phyloP scores from a whole-genome alignment of 495 filamentous ascomycete species.

The Trichoderma gamsii region DNA sequence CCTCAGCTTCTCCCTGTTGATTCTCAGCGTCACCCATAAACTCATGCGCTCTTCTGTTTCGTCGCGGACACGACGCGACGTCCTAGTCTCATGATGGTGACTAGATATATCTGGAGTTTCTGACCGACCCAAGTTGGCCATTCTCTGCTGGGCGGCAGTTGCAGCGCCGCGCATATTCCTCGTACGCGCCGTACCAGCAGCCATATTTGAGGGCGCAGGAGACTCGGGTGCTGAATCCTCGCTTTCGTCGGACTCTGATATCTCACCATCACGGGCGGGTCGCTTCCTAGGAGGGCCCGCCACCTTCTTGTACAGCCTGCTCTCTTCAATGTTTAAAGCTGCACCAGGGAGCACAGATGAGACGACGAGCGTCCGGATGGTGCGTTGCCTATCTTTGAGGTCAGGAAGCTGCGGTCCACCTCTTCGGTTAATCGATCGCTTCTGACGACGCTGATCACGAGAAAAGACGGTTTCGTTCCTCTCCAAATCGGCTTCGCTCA shows the following conservation, averaged over 20 bases:
- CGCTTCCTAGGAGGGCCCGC: slow-evolving; percentile 48
- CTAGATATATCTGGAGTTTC: slow-evolving; percentile 75
- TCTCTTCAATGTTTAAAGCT: slow-evolving; percentile 71
- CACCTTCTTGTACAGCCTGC: slow-evolving; percentile 70
- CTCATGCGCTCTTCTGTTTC: slow-evolving; percentile 63
- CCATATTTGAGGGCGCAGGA: slow-evolving; percentile 66
- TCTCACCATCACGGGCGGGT: slow-evolving; percentile 60
- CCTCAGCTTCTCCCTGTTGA: slow-evolving; percentile 56
- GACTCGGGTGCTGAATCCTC: slow-evolving; percentile 84
- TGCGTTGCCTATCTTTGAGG: slow-evolving; percentile 88
- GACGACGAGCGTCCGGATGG: slow-evolving; percentile 83
- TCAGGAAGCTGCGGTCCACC: slow-evolving; percentile 93
- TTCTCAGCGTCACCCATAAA: slow-evolving; percentile 65
- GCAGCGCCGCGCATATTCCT: slow-evolving; percentile 81
- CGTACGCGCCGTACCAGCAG: slow-evolving; percentile 79
- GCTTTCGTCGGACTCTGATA: slow-evolving; percentile 82
- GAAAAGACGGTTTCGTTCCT: slow-evolving; percentile 86
- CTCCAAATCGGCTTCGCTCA: slow-evolving; percentile 86
- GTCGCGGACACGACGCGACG: slow-evolving; percentile 54
- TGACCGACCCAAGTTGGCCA: slow-evolving; percentile 75
- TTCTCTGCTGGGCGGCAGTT: slow-evolving; percentile 66
- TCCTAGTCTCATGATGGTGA: slow-evolving; percentile 67
- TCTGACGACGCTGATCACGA: slow-evolving; percentile 86
- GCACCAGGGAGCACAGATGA: slow-evolving; percentile 87
- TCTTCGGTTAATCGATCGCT: slow-evolving; percentile 87